These are phyloP conservation scores for Phyllosticta paracitricarpa DNA, from an alignment of 2,329 filamentous ascomycete genomes.

Conservation along the genomic window DNA sequence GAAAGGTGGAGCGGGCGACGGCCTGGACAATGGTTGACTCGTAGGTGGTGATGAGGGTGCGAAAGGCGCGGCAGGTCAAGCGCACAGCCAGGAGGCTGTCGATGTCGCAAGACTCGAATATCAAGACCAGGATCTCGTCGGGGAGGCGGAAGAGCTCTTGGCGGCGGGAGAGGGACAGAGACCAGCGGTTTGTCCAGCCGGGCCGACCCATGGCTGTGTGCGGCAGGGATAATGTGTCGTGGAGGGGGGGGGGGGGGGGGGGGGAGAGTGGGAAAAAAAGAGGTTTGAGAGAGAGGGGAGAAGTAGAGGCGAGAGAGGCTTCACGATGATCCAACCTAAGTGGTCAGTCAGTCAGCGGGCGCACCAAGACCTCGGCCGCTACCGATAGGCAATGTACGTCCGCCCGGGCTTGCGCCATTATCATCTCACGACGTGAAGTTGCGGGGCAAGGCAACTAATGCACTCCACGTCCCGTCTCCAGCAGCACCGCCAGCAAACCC, in stretches of 20 bases:
- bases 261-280: neutral
- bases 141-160: neutral
- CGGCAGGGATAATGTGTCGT: neutral
- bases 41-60: constrained; percentile 19
- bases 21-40: constrained; percentile 20
- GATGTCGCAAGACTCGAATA: constrained; percentile 20
- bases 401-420: neutral
- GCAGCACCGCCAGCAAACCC: neutral
- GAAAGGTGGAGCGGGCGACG: constrained; percentile 20
- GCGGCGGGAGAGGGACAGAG: neutral
- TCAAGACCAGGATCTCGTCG: constrained; percentile 19
- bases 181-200: constrained; percentile 8
- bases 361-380: neutral
- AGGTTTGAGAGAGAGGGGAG: neutral
- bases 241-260: neutral
- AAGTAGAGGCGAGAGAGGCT: neutral
- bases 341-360: neutral
- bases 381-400: neutral
- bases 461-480: neutral
- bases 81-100: constrained; percentile 20
- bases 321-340: neutral
- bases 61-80: constrained; percentile 15
- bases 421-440: neutral
- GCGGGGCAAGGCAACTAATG: neutral
- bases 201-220: constrained; percentile 6